A percentile compares a stretch with the other conserved stretches of the same genome.
These are phyloP conservation scores for Beauveria rudraprayagi DNA, from an alignment of 2,329 filamentous ascomycete species.

Conservation along the genomic window DNA sequence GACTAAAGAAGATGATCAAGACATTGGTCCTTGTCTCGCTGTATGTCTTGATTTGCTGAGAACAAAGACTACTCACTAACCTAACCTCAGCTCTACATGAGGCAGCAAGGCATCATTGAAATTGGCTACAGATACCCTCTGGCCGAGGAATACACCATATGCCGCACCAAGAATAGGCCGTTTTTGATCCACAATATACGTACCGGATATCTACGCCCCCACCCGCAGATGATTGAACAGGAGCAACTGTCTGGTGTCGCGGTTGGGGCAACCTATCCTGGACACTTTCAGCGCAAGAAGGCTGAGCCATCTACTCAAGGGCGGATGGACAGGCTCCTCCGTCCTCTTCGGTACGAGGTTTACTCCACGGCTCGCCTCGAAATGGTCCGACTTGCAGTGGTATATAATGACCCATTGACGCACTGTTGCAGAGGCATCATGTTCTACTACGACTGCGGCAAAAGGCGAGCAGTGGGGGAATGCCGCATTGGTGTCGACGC, in stretches of 20 bases:
- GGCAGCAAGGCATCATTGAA: background rate
- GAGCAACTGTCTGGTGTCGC: background rate
- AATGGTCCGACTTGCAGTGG: background rate
- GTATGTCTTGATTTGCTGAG: background rate
- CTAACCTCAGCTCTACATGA: background rate
- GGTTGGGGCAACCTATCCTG: background rate
- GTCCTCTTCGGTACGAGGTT: background rate
- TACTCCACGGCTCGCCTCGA: conserved; percentile 3
- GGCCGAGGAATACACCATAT: background rate
- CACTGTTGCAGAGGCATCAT: conserved; percentile 1
- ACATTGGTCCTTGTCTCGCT: background rate
- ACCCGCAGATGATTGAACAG: background rate
- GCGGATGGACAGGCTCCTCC: background rate
- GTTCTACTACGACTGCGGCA: background rate
- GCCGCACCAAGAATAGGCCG: background rate
- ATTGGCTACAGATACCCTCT: conserved; percentile 1
- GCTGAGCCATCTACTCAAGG: background rate
- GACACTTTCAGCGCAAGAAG: background rate
- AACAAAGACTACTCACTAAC: background rate
- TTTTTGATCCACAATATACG: background rate
- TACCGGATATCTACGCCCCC: background rate
- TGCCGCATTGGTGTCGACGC: conserved; percentile 3
- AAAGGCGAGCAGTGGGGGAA: background rate
- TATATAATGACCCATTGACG: background rate
- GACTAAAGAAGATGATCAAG: background rate